phyloP scores from a whole-genome alignment of 164 flowering plant species.

The Macadamia tetraphylla region DNA sequence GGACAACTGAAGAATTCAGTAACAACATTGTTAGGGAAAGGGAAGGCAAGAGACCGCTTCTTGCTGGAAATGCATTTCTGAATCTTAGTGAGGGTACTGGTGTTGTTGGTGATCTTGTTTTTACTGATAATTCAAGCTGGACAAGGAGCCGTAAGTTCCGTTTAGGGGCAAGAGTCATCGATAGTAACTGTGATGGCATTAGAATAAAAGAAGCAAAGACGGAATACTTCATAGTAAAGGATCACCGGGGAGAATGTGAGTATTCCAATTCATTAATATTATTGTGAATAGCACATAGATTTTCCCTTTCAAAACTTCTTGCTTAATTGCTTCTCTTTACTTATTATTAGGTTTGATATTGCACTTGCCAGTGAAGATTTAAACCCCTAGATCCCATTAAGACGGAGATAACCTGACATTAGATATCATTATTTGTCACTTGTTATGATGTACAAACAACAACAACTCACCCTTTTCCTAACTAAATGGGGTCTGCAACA shows the following conservation, averaged over 20 bases:
- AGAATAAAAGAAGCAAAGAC: slow-evolving; percentile 46
- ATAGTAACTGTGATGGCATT: slow-evolving; percentile 23
- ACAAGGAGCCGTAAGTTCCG: slow-evolving; percentile 54
- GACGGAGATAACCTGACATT: too few relatives aligned
- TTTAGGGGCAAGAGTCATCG: slow-evolving; percentile 43
- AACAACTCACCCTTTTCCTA: too few relatives aligned
- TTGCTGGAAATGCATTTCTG: slow-evolving; percentile 48
- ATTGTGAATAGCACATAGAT: not conserved
- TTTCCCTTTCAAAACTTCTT: too few relatives aligned
- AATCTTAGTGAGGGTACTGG: slow-evolving; percentile 63
- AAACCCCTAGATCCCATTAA: too few relatives aligned
- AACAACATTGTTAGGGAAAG: slow-evolving; percentile 42
- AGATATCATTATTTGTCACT: too few relatives aligned
- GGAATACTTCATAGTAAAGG: slow-evolving; percentile 48
- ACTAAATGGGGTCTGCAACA: too few relatives aligned
- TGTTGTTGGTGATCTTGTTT: slow-evolving; percentile 42
- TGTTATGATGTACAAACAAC: too few relatives aligned
- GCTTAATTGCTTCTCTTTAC: too few relatives aligned
- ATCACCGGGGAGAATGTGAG: slow-evolving; percentile 63
- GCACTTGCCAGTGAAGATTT: too few relatives aligned
- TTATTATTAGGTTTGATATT: too few relatives aligned
- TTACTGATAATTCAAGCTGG: slow-evolving; percentile 70
- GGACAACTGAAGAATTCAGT: slow-evolving; percentile 42
- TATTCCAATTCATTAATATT: slow-evolving; percentile 2
- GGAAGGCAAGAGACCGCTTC: slow-evolving; percentile 44